A percentile compares a stretch with the other conserved stretches of the same genome.
Evolutionary conservation across 2,329 filamentous ascomycete genomes (phyloP).

Genomic region (Hypoxylon sp.): DNA sequence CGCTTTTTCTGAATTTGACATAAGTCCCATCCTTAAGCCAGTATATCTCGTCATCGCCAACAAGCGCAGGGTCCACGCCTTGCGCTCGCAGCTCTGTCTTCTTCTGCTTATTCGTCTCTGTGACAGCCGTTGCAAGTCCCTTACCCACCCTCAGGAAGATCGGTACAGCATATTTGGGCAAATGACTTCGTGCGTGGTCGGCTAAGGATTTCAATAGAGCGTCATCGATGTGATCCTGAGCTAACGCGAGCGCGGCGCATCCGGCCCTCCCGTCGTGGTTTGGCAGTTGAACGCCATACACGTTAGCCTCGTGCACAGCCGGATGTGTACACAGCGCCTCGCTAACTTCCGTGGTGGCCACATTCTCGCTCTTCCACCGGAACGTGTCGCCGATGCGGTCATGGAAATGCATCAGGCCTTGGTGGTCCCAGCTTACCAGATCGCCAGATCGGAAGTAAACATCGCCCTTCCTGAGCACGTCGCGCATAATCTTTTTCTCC

Average conservation of each 20-base stretch:
- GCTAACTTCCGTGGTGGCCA: conserved; percentile 86
- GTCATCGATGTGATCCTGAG: conserved; percentile 59
- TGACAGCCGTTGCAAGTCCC: conserved; percentile 72
- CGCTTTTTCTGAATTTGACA: conserved; percentile 73
- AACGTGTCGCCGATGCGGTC: conserved; percentile 86
- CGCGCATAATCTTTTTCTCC: conserved; percentile 78
- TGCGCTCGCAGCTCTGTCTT: conserved; percentile 80
- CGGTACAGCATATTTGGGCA: conserved; percentile 83
- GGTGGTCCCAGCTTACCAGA: conserved; percentile 76
- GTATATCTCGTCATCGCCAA: conserved; percentile 65
- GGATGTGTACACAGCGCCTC: conserved; percentile 78
- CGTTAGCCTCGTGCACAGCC: conserved; percentile 81
- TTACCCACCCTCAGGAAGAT: conserved; percentile 80
- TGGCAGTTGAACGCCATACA: conserved; percentile 85
- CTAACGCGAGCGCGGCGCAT: conserved; percentile 78
- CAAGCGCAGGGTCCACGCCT: conserved; percentile 77
- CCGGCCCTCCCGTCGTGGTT: conserved; percentile 88
- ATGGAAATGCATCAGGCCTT: conserved; percentile 83
- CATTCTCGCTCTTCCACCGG: conserved; percentile 87
- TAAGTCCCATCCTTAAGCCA: conserved; percentile 79
- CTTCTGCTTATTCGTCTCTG: conserved; percentile 91
- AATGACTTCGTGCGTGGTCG: conserved; percentile 65
- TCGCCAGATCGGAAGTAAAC: conserved; percentile 90
- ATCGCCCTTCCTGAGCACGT: conserved; percentile 82
- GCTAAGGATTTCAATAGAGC: conserved; percentile 72